These are phyloP conservation scores for Thielaviopsis musarum DNA, from an alignment of 2,329 filamentous ascomycete species.

Conservation along the genomic window DNA sequence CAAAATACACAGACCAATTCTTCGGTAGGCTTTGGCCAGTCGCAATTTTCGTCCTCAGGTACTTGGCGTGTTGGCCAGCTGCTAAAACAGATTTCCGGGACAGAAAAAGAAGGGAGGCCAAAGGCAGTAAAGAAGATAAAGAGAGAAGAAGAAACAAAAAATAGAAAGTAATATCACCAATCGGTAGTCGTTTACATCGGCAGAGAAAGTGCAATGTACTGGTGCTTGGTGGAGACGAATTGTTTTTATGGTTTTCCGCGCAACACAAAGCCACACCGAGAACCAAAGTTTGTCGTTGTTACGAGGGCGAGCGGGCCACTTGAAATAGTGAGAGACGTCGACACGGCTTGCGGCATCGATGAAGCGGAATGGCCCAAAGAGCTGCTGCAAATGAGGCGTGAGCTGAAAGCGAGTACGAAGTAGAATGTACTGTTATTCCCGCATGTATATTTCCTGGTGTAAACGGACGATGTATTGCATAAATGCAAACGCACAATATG, in stretches of 20 bases:
- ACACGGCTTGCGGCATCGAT: neutral
- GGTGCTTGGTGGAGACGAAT: neutral
- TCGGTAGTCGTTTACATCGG: neutral
- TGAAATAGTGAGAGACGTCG: neutral
- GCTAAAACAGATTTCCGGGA: neutral
- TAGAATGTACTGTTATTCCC: neutral
- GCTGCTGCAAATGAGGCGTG: neutral
- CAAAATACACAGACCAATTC: neutral
- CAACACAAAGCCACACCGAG: neutral
- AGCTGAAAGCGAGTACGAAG: neutral
- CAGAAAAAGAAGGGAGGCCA: neutral
- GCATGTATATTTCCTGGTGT: neutral
- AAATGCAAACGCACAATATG: neutral
- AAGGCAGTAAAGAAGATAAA: neutral
- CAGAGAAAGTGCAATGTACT: neutral
- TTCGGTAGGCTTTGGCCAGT: neutral
- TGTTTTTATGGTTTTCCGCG: neutral
- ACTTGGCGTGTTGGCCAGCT: neutral
- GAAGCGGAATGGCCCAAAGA: neutral
- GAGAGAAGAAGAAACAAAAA: neutral
- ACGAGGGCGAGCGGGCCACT: neutral
- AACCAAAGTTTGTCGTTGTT: neutral
- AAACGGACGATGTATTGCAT: neutral
- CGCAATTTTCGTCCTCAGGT: neutral
- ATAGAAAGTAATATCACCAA: neutral